Evolutionary conservation across 1,139 yeast species (phyloP), one percentile per base, ranked within the genome.

Genomic region (Pichia sp.): DNA sequence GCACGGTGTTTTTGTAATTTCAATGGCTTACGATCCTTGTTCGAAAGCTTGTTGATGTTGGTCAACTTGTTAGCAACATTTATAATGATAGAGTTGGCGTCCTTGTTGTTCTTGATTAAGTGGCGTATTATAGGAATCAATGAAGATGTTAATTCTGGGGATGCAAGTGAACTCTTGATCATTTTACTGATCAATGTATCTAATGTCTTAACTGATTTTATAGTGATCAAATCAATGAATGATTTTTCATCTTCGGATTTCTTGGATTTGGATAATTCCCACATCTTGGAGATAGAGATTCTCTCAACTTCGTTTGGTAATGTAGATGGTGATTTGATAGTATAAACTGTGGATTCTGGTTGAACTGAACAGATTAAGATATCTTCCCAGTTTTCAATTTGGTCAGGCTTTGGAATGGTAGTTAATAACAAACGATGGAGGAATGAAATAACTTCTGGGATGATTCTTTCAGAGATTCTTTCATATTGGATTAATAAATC

Each of bases 1-100:
- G 96, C 89, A 61, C 79, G 81, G 69, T 91, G 97, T n/a, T 79
- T 71, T 69, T 94, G 99, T 55, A 93, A 74, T n/a, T 82, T 71
- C 57, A 93, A 75, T 48, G 97, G 97, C 50, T 65, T 70, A 51
- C 93, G 81, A 47, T 78, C 81, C 21, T 69, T 67, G 4, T 48
- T 53, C 6, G 80, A 69, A 52, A 87, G 71, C 47, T 75, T 81
- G 44, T 67, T 59, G 38, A 85, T 62, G 57, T 79, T 83, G 27
- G 65, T 67, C 39, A 83, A 63, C 53, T 79, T 75, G 14, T 66
- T 66, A 4, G 67, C 57, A 3, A 76, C 50, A n/a, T 62, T 48
- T 12, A 53, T 40, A 27, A 46, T 10, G 5, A 20, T 4, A 60
- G 53, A 4, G 69, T 51, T 19, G 19, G 42, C 8, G 54, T 48